Base-by-base conservation (phyloP, 2,329 filamentous ascomycete genomes). In the Nakataea oryzae region DNA sequence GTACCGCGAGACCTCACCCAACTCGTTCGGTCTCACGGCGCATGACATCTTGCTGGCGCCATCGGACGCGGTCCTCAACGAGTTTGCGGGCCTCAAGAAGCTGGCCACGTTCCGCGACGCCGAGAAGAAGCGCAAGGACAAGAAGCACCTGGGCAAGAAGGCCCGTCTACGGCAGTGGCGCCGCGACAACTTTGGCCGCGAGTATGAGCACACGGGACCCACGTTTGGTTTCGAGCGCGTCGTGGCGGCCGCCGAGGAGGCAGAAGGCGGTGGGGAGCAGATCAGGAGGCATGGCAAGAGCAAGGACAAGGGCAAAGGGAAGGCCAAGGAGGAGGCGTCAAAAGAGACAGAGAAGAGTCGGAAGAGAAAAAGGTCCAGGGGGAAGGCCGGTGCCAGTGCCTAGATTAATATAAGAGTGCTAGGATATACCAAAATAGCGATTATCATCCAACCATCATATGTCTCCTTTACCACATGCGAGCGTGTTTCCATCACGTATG, bases 1-100 rank as follows among this genome's bases (percentile, higher is more conserved):
- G 62, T 99, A 99, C 79, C 90, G 95, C 70, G 93, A 97, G 72
- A 96, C 93, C 2, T 96, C 91, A 0, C 93, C 95, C 1, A 88
- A 89, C 62, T 86, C 89, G 14, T 99, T 96, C 72, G 95, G 95
- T 63, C 86, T 99, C 70, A 96, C 91, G 0, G 81, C 93, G 1
- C 85, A 87, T 64, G 95, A 99, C 74, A 97, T 99, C 68, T 83
- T 99, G 41, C 82, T 88, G 72, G 91, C 96, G 67, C 91, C 93
- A 0, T 89, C 88, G 57, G 95, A 99, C 76, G 79, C 85, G 58
- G 86, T 88, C 61, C 84, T 99, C 66, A 99, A 99, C 74, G 82
- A 93, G 66, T 99, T 89, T 71, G 93, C 88, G 6, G 93, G 95
- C 8, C 79, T 99, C 70, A 99, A 99, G 82, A 97, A 97, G 78